These are phyloP conservation scores for Zoysia matrella DNA, from an alignment of 202 grass and related monocot species.

Conservation along the genomic window DNA sequence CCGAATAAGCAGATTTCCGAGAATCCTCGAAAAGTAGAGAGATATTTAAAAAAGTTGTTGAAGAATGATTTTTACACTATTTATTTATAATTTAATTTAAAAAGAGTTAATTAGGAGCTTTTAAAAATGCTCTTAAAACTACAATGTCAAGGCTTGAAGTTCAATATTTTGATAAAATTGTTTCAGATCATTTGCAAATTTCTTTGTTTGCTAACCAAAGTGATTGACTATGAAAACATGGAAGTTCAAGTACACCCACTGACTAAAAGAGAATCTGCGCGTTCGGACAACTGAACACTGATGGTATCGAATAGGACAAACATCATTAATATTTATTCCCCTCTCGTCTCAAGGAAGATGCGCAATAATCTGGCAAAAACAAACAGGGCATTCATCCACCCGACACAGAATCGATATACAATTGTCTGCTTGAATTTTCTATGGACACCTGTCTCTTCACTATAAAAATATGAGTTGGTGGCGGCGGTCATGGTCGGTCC, in stretches of 20 bases:
- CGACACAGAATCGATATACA: conserved; percentile 37
- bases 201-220: neutral
- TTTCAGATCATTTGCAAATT: neutral
- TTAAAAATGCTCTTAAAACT: no score
- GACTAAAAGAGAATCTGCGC: neutral
- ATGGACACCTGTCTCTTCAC: conserved; percentile 38
- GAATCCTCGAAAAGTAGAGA: no score
- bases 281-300: neutral
- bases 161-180: neutral
- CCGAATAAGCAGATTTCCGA: no score
- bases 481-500: no score
- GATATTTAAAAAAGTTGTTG: no score
- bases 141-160: neutral
- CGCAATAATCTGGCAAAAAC: neutral
- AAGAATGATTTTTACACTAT: no score
- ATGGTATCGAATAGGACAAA: neutral
- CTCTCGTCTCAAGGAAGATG: neutral
- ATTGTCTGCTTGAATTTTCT: conserved; percentile 37
- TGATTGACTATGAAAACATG: neutral
- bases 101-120: no score
- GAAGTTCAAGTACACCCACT: neutral
- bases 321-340: conserved; percentile 5
- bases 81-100: no score
- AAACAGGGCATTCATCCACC: neutral
- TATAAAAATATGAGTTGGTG: no score